Conservation (phyloP, 495 filamentous ascomycete genomes). For the Penicillium alfredii region DNA sequence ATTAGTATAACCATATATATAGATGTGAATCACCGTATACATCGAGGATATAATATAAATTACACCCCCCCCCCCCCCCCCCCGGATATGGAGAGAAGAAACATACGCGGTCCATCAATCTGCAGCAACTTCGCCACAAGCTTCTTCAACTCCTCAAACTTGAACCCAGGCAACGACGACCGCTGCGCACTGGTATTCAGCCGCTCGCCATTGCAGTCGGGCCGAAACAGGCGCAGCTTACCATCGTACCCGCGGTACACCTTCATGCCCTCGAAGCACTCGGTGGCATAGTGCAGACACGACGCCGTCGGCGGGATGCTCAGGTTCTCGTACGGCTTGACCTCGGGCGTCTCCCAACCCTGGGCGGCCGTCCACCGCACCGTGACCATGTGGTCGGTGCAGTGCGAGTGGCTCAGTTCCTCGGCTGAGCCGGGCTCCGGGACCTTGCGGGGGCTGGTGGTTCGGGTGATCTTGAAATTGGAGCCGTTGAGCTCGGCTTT, state of each 20-base stretch:
- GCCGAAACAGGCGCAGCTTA: constrained; percentile 79
- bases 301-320: constrained; percentile 77
- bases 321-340: constrained; percentile 75
- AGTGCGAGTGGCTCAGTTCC: constrained; percentile 49
- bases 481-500: constrained; percentile 62
- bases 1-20: constrained; percentile 7
- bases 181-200: constrained; percentile 65
- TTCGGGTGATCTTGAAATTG: constrained; percentile 61
- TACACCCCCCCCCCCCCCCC: no score
- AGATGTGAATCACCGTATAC: no score
- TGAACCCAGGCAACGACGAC: constrained; percentile 73
- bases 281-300: constrained; percentile 85
- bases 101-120: constrained; percentile 39
- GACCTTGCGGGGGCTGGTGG: constrained; percentile 60
- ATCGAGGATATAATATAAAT: no score
- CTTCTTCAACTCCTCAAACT: constrained; percentile 63
- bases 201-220: constrained; percentile 67
- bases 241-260: constrained; percentile 79
- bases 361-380: constrained; percentile 56
- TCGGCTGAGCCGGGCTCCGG: constrained; percentile 54
- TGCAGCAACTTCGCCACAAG: constrained; percentile 64
- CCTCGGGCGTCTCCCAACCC: constrained; percentile 74
- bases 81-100: not conserved
- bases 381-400: constrained; percentile 89
- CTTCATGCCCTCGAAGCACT: constrained; percentile 91